Percentiles rank a stretch among this genome's conserved stretches.
Evolutionary conservation across 2,329 filamentous ascomycete genomes (phyloP).

Genomic region (Cephalotrichum gorgonifer): DNA sequence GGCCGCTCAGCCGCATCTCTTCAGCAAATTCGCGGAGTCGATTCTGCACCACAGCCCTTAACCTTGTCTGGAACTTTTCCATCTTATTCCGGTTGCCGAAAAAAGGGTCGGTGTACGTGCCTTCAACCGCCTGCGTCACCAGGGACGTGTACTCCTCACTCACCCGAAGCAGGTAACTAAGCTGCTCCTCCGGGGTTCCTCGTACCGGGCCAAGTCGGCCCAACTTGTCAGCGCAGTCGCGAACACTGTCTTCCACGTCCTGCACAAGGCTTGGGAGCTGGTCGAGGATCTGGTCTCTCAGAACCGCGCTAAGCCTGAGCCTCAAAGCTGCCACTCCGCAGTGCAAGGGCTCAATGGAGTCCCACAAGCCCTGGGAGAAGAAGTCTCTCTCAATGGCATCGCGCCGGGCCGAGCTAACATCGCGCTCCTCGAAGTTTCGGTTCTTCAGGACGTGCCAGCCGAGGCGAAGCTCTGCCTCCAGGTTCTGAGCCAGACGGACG

Average conservation of each 20-base stretch:
- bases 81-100: conserved; percentile 26
- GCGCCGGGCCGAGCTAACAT: conserved; percentile 19
- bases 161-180: conserved; percentile 33
- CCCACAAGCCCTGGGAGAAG: conserved; percentile 24
- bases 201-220: conserved; percentile 9
- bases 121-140: conserved; percentile 34
- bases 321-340: conserved; percentile 11
- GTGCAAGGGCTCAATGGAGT: conserved; percentile 21
- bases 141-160: conserved; percentile 32
- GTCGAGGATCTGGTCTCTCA: conserved; percentile 17
- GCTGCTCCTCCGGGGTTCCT: conserved; percentile 21
- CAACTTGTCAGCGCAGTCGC: conserved; percentile 6
- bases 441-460: conserved; percentile 46
- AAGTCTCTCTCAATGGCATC: conserved; percentile 31
- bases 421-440: conserved; percentile 24
- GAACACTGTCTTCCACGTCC: conserved; percentile 12
- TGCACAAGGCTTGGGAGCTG: conserved; percentile 16
- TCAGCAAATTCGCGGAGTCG: conserved; percentile 13
- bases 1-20: conserved; percentile 7
- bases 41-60: conserved; percentile 16
- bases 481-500: conserved; percentile 30
- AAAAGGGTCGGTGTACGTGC: conserved; percentile 39
- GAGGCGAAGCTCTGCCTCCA: conserved; percentile 33
- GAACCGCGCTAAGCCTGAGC: conserved; percentile 10
- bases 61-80: conserved; percentile 18